Evolutionary conservation across 2,329 filamentous ascomycete genomes (phyloP).

Genomic region (Colletotrichum caudatum): DNA sequence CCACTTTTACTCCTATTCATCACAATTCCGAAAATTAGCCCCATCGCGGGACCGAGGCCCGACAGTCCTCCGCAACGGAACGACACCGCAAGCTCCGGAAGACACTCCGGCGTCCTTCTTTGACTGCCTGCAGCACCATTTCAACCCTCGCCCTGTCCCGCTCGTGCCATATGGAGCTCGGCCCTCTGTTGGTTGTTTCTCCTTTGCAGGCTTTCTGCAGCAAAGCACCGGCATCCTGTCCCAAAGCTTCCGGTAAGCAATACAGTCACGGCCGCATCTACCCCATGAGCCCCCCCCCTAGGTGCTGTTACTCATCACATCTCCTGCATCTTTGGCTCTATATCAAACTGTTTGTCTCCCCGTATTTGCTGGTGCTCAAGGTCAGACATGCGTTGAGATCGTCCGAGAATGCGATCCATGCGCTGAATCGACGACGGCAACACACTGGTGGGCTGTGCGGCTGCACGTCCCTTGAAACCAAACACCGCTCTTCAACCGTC

Average conservation of each 20-base stretch:
- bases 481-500: conserved; percentile 38
- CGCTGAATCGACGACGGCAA: conserved; percentile 31
- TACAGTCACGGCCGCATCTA: conserved; percentile 1
- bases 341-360: conserved; percentile 1
- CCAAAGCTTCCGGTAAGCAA: conserved; percentile 21
- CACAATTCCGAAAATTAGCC: not conserved
- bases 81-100: not conserved
- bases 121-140: not conserved
- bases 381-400: conserved; percentile 36
- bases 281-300: not conserved
- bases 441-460: conserved; percentile 28
- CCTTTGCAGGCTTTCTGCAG: conserved; percentile 27
- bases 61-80: not conserved
- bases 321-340: not conserved
- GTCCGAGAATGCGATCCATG: conserved; percentile 40
- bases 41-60: not conserved
- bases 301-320: not conserved
- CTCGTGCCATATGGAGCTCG: conserved; percentile 21
- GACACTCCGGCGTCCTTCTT: not conserved
- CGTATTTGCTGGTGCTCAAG: not conserved
- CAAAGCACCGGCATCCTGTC: conserved; percentile 21
- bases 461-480: conserved; percentile 38
- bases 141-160: not conserved
- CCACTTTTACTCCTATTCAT: no score
- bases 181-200: conserved; percentile 17